phyloP scores from a whole-genome alignment of 768 basidiomycete genomes.

The Phlebiopsis flavidoalba region DNA sequence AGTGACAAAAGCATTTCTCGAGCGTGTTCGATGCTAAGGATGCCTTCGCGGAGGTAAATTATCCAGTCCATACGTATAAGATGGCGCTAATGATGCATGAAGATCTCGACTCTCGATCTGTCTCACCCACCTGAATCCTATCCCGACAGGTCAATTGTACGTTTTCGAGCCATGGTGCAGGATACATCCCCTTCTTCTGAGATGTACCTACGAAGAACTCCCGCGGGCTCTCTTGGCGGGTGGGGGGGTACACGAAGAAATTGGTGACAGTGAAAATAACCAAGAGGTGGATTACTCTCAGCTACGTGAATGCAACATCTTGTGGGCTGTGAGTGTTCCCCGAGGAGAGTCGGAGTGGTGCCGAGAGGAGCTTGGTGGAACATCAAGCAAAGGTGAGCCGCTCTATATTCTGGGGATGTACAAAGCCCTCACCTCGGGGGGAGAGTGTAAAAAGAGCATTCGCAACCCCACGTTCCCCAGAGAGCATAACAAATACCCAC shows the following conservation, averaged over 20 bases:
- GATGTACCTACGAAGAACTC: slow-evolving; percentile 55
- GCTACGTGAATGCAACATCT: slow-evolving; percentile 54
- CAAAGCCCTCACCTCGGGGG: neutral
- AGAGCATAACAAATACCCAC: slow-evolving; percentile 63
- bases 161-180: slow-evolving; percentile 77
- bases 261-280: slow-evolving; percentile 20
- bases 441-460: neutral
- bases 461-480: slow-evolving; percentile 15
- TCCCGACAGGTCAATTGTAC: slow-evolving; percentile 52
- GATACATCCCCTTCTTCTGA: slow-evolving; percentile 73
- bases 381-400: slow-evolving; percentile 16
- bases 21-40: slow-evolving; percentile 22
- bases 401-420: neutral
- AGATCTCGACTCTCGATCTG: slow-evolving; percentile 58
- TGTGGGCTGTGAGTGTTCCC: slow-evolving; percentile 77
- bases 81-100: neutral
- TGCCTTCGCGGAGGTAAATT: slow-evolving; percentile 21
- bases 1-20: slow-evolving; percentile 26
- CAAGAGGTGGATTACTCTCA: slow-evolving; percentile 39
- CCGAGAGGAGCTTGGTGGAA: slow-evolving; percentile 25
- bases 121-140: slow-evolving; percentile 44
- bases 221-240: slow-evolving; percentile 51
- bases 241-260: slow-evolving; percentile 59
- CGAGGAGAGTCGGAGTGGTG: slow-evolving; percentile 64
- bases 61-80: neutral